Evolutionary conservation across 805 yeast genomes (phyloP).

Genomic region (Kuraishia cidri): DNA sequence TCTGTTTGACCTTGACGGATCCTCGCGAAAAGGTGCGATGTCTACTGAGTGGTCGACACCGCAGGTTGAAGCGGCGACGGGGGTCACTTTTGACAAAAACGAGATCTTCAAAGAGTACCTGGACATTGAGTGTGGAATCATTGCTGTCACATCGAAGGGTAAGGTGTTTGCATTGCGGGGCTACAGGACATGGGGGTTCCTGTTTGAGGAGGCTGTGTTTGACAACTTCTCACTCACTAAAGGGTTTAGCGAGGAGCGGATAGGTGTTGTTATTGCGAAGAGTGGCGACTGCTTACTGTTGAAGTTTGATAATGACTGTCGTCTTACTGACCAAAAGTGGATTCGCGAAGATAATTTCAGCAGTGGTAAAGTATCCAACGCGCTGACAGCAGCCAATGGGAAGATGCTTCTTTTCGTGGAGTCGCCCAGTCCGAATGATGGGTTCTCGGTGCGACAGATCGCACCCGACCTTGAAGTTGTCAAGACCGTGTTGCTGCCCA

Average conservation of each 20-base stretch:
- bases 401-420: constrained; percentile 38
- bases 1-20: constrained; percentile 41
- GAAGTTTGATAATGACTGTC: constrained; percentile 27
- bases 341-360: neutral
- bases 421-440: constrained; percentile 59
- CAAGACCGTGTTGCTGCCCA: constrained; percentile 7
- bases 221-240: constrained; percentile 16
- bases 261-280: constrained; percentile 18
- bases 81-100: constrained; percentile 22
- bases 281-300: constrained; percentile 35
- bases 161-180: constrained; percentile 27
- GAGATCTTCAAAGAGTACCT: constrained; percentile 59
- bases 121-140: constrained; percentile 33
- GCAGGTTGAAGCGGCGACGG: constrained; percentile 21
- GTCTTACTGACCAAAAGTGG: constrained; percentile 15
- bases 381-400: constrained; percentile 22
- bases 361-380: constrained; percentile 36
- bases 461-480: constrained; percentile 17
- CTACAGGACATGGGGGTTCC: constrained; percentile 15
- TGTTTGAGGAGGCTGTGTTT: constrained; percentile 16
- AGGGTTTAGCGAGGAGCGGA: constrained; percentile 10
- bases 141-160: constrained; percentile 56
- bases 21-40: constrained; percentile 18
- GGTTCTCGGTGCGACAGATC: constrained; percentile 34
- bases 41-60: constrained; percentile 18